Evolutionary conservation across 2,329 filamentous ascomycete genomes (phyloP).

Genomic region (Diplodia intermedia): DNA sequence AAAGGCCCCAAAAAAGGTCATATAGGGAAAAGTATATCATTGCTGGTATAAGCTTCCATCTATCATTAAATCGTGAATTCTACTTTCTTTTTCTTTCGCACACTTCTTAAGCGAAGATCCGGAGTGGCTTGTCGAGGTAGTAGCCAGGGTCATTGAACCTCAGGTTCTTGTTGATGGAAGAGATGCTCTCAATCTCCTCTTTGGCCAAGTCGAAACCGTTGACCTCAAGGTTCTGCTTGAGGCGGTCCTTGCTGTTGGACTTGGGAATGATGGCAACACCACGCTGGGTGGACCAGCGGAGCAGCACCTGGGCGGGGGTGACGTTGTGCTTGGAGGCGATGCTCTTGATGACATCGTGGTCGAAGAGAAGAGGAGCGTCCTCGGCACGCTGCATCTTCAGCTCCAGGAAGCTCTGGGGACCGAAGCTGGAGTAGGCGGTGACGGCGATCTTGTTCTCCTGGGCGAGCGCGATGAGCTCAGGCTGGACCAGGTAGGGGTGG

Average conservation of each 20-base stretch:
- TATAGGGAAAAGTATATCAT: slow-evolving; percentile 9
- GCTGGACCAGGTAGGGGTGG: slow-evolving; percentile 85
- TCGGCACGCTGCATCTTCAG: slow-evolving; percentile 69
- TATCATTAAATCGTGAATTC: slow-evolving; percentile 27
- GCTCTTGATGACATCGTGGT: slow-evolving; percentile 68
- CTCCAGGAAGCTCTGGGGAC: slow-evolving; percentile 79
- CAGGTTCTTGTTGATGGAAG: slow-evolving; percentile 46
- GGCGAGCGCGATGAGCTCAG: slow-evolving; percentile 72
- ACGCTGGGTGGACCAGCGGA: slow-evolving; percentile 85
- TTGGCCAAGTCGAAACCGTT: slow-evolving; percentile 42
- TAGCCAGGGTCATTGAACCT: slow-evolving; percentile 45
- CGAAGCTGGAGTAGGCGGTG: slow-evolving; percentile 85
- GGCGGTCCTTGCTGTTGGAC: slow-evolving; percentile 47
- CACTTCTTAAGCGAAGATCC: slow-evolving; percentile 39
- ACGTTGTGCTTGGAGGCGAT: slow-evolving; percentile 74
- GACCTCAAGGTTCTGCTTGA: slow-evolving; percentile 45
- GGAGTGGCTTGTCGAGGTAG: slow-evolving; percentile 40
- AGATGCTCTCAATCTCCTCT: slow-evolving; percentile 44
- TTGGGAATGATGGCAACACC: slow-evolving; percentile 84
- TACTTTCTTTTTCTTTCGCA: slow-evolving; percentile 24
- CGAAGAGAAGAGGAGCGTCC: slow-evolving; percentile 71
- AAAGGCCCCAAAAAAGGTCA: neutral
- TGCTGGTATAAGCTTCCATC: slow-evolving; percentile 20
- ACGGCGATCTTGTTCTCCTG: slow-evolving; percentile 73
- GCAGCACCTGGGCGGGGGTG: slow-evolving; percentile 78